Percentiles rank a stretch among this genome's conserved stretches.
These are phyloP conservation scores for Scedosporium dehoogii DNA, from an alignment of 2,329 filamentous ascomycete genomes.

Conservation along the genomic window DNA sequence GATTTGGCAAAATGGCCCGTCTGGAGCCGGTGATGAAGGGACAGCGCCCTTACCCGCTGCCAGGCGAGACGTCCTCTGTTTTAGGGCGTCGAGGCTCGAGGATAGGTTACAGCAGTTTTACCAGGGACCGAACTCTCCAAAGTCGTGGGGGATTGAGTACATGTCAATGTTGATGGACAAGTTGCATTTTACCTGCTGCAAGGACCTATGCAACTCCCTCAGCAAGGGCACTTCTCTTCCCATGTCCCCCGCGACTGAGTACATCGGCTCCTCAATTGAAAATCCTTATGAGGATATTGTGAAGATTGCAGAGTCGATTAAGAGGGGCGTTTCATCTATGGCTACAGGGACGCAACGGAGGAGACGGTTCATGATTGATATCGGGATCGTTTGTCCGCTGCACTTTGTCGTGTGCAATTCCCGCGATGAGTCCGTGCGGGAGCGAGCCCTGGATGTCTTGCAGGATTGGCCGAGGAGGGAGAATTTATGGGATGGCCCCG, in stretches of 20 bases:
- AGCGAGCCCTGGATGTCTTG: neutral
- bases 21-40: neutral
- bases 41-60: neutral
- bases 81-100: neutral
- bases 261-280: neutral
- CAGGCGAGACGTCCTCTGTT: neutral
- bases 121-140: neutral
- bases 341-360: neutral
- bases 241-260: neutral
- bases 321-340: neutral
- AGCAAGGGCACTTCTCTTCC: neutral
- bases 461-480: conserved; percentile 3
- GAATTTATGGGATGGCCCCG: conserved; percentile 6
- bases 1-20: neutral
- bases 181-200: conserved; percentile 1
- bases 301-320: neutral
- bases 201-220: neutral
- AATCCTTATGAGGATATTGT: neutral
- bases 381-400: conserved; percentile 2
- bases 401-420: conserved; percentile 1
- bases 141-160: neutral
- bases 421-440: neutral
- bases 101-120: neutral
- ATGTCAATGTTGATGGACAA: conserved; percentile 1
- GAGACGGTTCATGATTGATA: conserved; percentile 1